Base-by-base conservation (phyloP, 306 rosid genomes). In the Ochetophila trinervis region DNA sequence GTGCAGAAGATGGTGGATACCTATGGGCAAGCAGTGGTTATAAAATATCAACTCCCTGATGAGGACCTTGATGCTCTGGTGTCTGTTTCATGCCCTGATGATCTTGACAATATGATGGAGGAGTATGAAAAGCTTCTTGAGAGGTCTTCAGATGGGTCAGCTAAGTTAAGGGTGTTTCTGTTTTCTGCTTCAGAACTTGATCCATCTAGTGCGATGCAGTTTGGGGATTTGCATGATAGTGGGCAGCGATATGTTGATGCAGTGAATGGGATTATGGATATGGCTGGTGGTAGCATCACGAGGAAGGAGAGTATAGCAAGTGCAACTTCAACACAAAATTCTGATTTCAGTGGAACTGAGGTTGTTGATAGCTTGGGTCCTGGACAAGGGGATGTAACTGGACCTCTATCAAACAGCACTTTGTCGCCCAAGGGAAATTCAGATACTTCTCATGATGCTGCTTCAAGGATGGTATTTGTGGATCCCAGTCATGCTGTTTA, bases 31-130 rank as follows among this genome's bases (percentile, higher is more conserved):
- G 73, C 78, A 19, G 92, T 87, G 73, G 85, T 79, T 77, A 84
- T 92, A 44, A 92, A 92, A 74, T 92, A 92, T 66, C 98, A 92
- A 78, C 91, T 92, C 13, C 96, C 91, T 0, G 91, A 84, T 2
- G 95, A 92, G 86, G 98, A 92, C 76, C 98, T 92, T 36, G 98
- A 91, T 74, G 88, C 96, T 0, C 78, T 91, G 76, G 92, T 91
- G 6, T 87, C 96, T 0, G 82, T 91, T 76, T 84, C 98, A 0
- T 83, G 95, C 73, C 79, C 80, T 0, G 98, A 89, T 60, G 98
- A 91, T 83, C 84, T 91, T 74, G 98, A 89, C 35, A 89, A 87
- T 66, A 89, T 91, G 98, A 82, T 85, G 89, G 98, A 91, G 54
- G 98, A 91, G 80, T 91, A 80, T 70, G 95, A 83, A 24, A 91